A percentile compares a stretch with the other conserved stretches of the same genome.
Conservation (phyloP, 169 alveolate species). For the Babesia bovis region DNA sequence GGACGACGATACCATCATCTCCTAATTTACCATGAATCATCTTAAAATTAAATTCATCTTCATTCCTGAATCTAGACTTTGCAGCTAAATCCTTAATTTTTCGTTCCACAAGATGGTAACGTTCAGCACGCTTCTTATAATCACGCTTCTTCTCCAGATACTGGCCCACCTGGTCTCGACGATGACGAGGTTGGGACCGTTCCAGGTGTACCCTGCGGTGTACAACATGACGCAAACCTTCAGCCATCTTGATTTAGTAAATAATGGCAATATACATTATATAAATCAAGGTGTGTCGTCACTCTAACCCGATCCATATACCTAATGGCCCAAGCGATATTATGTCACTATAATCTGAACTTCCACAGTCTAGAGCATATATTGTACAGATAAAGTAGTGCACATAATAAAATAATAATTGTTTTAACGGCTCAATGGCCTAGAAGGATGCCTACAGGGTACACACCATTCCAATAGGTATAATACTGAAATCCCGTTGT, state of each 20-base stretch:
- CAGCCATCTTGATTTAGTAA: constrained; percentile 20
- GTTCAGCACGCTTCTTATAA: constrained; percentile 62
- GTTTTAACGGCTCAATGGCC: no score
- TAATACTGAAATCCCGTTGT: no score
- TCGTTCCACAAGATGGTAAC: constrained; percentile 52
- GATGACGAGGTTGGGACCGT: constrained; percentile 58
- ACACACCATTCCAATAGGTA: no score
- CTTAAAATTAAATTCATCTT: constrained; percentile 62
- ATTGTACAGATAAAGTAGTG: no score
- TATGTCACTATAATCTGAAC: no score
- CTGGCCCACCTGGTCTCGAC: constrained; percentile 40
- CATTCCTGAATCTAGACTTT: constrained; percentile 47
- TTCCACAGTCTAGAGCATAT: no score
- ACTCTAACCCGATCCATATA: no score
- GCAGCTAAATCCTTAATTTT: constrained; percentile 43
- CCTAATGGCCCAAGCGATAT: no score
- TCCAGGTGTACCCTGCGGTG: constrained; percentile 68
- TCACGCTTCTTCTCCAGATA: constrained; percentile 65
- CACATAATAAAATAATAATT: no score
- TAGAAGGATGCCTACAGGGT: no score
- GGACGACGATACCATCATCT: constrained; percentile 56
- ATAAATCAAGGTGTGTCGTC: no score
- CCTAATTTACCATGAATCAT: constrained; percentile 56
- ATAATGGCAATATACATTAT: background rate
- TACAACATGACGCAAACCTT: constrained; percentile 60